Evolutionary conservation across 306 rosid species (phyloP), one percentile per base, ranked within the genome.

Genomic region (Quercus mongolica): DNA sequence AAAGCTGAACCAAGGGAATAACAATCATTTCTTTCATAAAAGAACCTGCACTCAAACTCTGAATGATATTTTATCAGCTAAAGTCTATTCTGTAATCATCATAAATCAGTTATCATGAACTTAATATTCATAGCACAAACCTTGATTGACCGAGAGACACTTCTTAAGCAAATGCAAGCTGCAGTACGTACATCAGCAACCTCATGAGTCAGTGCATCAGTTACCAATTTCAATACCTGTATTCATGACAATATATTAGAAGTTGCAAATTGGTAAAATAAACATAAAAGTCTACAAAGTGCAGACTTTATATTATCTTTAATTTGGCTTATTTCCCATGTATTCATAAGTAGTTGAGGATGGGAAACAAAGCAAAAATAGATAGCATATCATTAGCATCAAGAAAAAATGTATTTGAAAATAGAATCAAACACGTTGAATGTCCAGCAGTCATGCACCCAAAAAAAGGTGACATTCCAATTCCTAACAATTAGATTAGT

Each of bases 141-240:
- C 97, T 90, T 91, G 88, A 95, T 83, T 84, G 99, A 95, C 81
- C 97, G 96, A 58, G 98, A 93, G 75, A 85, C 90, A 79, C 87
- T 90, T 93, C 82, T 91, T 82, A 95, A 83, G 92, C 97, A 95
- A 85, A 89, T 85, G 90, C 99, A 95, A 80, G 98, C 99, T 59
- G 98, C 98, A 46, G 74, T 71, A 41, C 96, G 98, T 69, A 95
- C 86, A 49, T 76, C 84, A 80, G 86, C 78, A 78, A 87, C 91
- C 77, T 92, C 92, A 82, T 91, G 92, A 74, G 77, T 83, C 82
- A 95, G 83, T 21, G 94, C 93, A 84, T 88, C 84, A 52, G 84
- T 82, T 69, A 91, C 88, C 69, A 80, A 82, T 82, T 78, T 84
- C 82, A 90, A 83, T 23, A 86, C 89, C 99, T 95, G 82, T 49